Conservation (phyloP, 805 yeast species). For the Tetrapisispora phaffii region DNA sequence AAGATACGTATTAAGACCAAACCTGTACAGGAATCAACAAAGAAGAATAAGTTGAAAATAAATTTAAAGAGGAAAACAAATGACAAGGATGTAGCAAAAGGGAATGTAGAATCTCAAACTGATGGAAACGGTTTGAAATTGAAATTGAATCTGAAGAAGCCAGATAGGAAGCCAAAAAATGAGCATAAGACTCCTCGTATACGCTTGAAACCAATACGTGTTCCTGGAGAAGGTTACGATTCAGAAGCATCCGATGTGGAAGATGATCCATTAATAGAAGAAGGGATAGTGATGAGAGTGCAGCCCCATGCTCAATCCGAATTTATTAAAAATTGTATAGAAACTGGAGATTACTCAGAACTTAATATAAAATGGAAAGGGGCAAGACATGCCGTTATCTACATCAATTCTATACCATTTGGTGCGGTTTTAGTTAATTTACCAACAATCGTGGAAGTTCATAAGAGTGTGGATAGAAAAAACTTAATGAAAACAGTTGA, state of each 20-base stretch:
- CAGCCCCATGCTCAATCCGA: slow-evolving; percentile 44
- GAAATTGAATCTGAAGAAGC: slow-evolving; percentile 21
- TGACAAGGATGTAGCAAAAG: neutral
- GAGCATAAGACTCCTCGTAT: slow-evolving; percentile 35
- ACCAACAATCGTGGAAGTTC: slow-evolving; percentile 80
- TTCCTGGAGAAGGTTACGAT: slow-evolving; percentile 93
- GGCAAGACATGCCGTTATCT: slow-evolving; percentile 64
- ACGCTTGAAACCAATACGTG: slow-evolving; percentile 48
- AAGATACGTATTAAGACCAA: slow-evolving; percentile 18
- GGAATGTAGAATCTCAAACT: neutral
- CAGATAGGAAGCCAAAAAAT: slow-evolving; percentile 22
- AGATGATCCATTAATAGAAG: slow-evolving; percentile 88
- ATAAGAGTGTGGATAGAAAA: slow-evolving; percentile 76
- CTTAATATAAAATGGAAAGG: slow-evolving; percentile 77
- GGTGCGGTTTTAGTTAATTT: slow-evolving; percentile 81
- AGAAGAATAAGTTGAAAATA: slow-evolving; percentile 13
- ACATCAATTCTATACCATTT: slow-evolving; percentile 58
- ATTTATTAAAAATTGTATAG: slow-evolving; percentile 64
- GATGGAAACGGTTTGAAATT: slow-evolving; percentile 14
- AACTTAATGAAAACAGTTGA: slow-evolving; percentile 82
- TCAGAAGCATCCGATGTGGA: slow-evolving; percentile 94
- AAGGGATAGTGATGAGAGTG: slow-evolving; percentile 72
- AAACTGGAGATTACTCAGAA: slow-evolving; percentile 62
- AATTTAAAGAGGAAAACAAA: slow-evolving; percentile 13
- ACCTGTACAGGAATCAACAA: slow-evolving; percentile 5